Evolutionary conservation across 768 basidiomycete genomes (phyloP).

Genomic region (Lentinula raphanica): DNA sequence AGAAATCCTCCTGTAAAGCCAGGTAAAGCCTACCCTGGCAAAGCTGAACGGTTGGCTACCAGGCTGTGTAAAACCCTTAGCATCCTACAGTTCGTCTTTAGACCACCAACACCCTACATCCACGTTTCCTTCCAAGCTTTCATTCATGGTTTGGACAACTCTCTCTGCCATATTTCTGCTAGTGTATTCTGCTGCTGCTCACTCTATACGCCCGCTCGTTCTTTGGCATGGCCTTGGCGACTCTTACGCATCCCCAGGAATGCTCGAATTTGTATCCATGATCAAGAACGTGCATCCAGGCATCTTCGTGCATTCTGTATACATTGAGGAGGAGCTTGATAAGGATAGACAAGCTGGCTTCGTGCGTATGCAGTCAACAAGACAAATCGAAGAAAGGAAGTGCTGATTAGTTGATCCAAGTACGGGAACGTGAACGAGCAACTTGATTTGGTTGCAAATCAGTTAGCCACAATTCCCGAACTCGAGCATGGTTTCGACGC

Average conservation of each 20-base stretch:
- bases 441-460: constrained; percentile 55
- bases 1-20: too few species aligned
- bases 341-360: constrained; percentile 67
- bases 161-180: neutral
- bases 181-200: neutral
- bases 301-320: constrained; percentile 73
- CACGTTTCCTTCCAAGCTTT: too few species aligned
- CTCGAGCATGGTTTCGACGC: constrained; percentile 74
- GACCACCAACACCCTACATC: neutral
- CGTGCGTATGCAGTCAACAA: constrained; percentile 41
- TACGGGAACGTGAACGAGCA: constrained; percentile 78
- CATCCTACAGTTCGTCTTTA: too few species aligned
- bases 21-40: too few species aligned
- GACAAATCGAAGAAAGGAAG: too few species aligned
- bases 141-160: neutral
- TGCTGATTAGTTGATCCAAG: constrained; percentile 30
- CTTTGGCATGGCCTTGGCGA: constrained; percentile 81
- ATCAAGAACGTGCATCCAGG: constrained; percentile 65
- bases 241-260: constrained; percentile 66
- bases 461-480: constrained; percentile 60
- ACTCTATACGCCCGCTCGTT: constrained; percentile 48
- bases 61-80: too few species aligned
- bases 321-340: constrained; percentile 55
- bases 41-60: too few species aligned
- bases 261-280: constrained; percentile 55